Conservation (phyloP, 148 eudicot genomes). For the Vaccinium vitisidaea region DNA sequence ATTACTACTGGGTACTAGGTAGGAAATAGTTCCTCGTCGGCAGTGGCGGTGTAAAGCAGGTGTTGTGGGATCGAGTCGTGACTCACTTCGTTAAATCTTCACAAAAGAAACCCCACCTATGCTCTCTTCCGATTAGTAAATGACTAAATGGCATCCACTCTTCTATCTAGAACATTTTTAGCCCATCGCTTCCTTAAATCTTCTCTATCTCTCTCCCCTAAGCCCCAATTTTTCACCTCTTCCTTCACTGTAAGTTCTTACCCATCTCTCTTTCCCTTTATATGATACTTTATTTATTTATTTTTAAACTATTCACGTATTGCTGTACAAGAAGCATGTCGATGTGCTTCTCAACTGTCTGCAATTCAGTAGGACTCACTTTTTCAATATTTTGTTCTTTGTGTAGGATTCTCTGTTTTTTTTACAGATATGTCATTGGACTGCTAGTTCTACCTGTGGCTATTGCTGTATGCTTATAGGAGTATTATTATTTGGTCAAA, state of each 20-base stretch:
- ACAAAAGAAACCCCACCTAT: not conserved
- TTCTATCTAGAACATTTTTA: constrained; percentile 45
- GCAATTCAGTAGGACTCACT: not conserved
- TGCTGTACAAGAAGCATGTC: not conserved
- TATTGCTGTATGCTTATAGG: not conserved
- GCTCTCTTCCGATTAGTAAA: not conserved
- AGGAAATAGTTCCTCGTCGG: too few species aligned
- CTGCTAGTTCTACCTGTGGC: not conserved
- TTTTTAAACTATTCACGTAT: not conserved
- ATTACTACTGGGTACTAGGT: too few species aligned
- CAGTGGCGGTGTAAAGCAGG: too few species aligned
- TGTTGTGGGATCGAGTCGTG: too few species aligned
- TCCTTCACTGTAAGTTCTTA: constrained; percentile 35
- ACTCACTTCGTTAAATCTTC: too few species aligned
- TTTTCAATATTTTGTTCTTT: not conserved
- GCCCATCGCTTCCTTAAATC: constrained; percentile 39
- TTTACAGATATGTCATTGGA: not conserved
- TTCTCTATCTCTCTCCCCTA: constrained; percentile 23
- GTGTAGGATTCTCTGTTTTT: not conserved
- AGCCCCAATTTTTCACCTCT: constrained; percentile 30
- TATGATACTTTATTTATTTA: not conserved
- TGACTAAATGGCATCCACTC: constrained; percentile 53
- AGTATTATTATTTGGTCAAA: not conserved
- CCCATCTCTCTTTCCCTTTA: not conserved
- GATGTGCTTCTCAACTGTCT: not conserved